Percentiles rank a stretch among this genome's conserved stretches.
Conservation (phyloP, 78 protist species). For the Diacronema lutheri region DNA sequence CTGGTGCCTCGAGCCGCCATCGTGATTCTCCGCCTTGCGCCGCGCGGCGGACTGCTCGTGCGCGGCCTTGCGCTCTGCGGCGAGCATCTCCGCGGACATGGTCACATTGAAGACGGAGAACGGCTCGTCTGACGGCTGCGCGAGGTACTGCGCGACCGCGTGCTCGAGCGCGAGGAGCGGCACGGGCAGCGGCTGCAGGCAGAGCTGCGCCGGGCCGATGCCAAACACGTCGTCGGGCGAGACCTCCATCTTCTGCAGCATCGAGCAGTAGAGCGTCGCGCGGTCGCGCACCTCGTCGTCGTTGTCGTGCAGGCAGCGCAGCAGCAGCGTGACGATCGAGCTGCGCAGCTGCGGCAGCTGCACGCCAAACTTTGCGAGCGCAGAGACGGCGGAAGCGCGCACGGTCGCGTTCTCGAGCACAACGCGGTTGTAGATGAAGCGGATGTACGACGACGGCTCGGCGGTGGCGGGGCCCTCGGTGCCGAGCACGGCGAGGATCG, state of each 20-base stretch:
- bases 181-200: constrained; percentile 20
- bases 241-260: constrained; percentile 25
- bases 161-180: constrained; percentile 20
- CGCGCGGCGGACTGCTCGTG: not conserved
- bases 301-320: constrained; percentile 74
- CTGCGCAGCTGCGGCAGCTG: constrained; percentile 48
- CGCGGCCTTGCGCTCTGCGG: not conserved
- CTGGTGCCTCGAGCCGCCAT: not conserved
- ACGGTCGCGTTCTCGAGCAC: constrained; percentile 54
- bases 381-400: constrained; percentile 85
- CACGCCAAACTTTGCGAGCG: constrained; percentile 93
- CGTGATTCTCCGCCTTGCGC: not conserved
- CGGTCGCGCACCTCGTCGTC: constrained; percentile 96
- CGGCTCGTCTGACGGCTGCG: not conserved
- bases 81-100: not conserved
- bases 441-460: constrained; percentile 78
- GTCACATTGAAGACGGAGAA: not conserved
- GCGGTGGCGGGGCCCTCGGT: constrained; percentile 73
- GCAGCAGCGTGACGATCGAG: constrained; percentile 53
- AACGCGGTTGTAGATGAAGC: constrained; percentile 94
- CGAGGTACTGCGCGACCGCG: constrained; percentile 13
- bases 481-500: constrained; percentile 89
- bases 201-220: not conserved
- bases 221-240: not conserved
- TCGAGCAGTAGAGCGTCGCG: constrained; percentile 60